Evolutionary conservation across 2,329 filamentous ascomycete genomes (phyloP).

Genomic region (Exophiala sp.): DNA sequence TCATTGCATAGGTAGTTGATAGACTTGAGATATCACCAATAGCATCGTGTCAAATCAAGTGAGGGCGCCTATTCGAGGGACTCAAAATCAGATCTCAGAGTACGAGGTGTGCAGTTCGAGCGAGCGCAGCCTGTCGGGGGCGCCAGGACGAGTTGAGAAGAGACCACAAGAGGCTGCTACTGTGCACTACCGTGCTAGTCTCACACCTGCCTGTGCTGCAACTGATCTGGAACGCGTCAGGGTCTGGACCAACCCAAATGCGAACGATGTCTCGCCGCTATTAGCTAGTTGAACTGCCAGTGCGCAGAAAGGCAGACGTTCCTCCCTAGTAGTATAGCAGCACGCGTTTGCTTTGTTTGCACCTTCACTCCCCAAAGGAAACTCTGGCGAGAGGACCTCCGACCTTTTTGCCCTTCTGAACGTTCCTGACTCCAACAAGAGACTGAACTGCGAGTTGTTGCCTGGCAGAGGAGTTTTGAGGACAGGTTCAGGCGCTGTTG

Average conservation of each 20-base stretch:
- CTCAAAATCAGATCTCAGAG: conserved; percentile 4
- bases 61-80: conserved; percentile 21
- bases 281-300: too few relatives aligned
- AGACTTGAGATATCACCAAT: conserved; percentile 17
- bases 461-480: background rate
- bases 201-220: background rate
- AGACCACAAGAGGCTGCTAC: background rate
- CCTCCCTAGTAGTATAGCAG: background rate
- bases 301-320: too few relatives aligned
- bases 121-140: too few relatives aligned
- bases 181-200: background rate
- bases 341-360: background rate
- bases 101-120: background rate
- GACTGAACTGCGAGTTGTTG: background rate
- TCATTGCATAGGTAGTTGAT: conserved; percentile 13
- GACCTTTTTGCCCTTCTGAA: conserved; percentile 1
- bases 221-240: too few relatives aligned
- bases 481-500: background rate
- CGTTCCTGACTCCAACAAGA: background rate
- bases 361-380: conserved; percentile 1
- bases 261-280: too few relatives aligned
- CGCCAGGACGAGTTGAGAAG: too few relatives aligned
- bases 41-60: conserved; percentile 13
- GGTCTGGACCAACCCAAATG: background rate
- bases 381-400: conserved; percentile 6